Base-by-base conservation (phyloP, 495 filamentous ascomycete genomes). In the Trichocladium uniseriatum region DNA sequence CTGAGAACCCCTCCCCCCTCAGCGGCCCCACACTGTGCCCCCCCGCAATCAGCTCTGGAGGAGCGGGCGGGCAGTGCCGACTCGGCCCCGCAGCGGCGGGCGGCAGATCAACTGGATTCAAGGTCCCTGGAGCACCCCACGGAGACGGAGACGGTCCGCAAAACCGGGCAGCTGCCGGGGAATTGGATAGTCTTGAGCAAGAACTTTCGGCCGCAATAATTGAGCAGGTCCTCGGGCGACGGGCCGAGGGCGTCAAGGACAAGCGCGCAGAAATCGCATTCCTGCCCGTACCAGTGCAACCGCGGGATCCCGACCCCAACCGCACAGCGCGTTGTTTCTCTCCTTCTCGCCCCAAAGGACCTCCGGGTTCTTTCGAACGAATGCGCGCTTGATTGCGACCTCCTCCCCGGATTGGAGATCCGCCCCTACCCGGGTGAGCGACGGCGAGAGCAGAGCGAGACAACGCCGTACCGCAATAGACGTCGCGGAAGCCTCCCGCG, bases 101-200 rank as follows among this genome's bases (percentile, higher is more conserved):
- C n/a, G n/a, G n/a, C n/a, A n/a, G n/a, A n/a, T n/a, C n/a, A n/a
- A n/a, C n/a, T n/a, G n/a, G n/a, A n/a, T n/a, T n/a, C n/a, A n/a
- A n/a, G n/a, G n/a, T n/a, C n/a, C n/a, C n/a, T n/a, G n/a, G n/a
- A n/a, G n/a, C n/a, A n/a, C n/a, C n/a, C n/a, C n/a, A n/a, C n/a
- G n/a, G n/a, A n/a, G n/a, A n/a, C n/a, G n/a, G n/a, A n/a, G n/a
- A n/a, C 50, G 27, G 66, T 38, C 24, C 58, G 55, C 47, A 22
- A 49, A 38, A 69, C 43, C 32, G 57, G 52, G 49, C 69, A 59
- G 52, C 69, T 58, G 16, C 58, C 57, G 38, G 67, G 43, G 38
- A 70, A 56, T 19, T 69, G 56, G 18, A 62, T 53, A 19, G 64
- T 70, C 55, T 67, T 67, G 28, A 70, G 62, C 18, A 62, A 67